Base-by-base conservation (phyloP, 2,329 filamentous ascomycete species). In the Ceratocystis variospora region DNA sequence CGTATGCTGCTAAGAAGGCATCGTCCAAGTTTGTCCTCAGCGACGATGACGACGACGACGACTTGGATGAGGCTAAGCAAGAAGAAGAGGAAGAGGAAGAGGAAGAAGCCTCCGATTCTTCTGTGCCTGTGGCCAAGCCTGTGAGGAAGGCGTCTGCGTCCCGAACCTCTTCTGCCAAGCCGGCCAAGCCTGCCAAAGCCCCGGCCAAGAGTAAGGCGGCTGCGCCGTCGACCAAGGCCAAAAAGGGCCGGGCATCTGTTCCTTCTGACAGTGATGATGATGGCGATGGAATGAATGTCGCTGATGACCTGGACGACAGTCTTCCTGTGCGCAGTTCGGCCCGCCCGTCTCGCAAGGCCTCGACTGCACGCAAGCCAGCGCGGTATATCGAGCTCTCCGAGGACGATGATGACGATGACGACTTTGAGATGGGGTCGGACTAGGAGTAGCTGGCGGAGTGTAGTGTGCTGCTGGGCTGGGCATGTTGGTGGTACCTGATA, bases 1-100 rank as follows among this genome's bases (percentile, higher is more conserved):
- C 83, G 1, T 84, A 83, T 69, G 80, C 81, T 4, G 78, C 79
- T n/a, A 81, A 79, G 71, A 78, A 81, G 71, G 73, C 71, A 22
- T 70, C 72, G 61, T 75, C 74, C 71, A 75, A 75, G 70, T 74
- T 71, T n/a, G 70, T 68, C 55, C 72, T 73, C 61, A 72, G 72
- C 67, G 74, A 76, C 3, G 76, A 78, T 44, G 78, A 80, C 45
- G 28, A 28, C 28, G 28, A 28, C 3, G 76, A 78, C 45, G 78
- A 80, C 45, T 74, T 72, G 17, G 79, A 79, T 25, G 76, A 79
- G 1, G 76, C 74, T 19, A 70, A 74, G 71, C 74, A 72, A 2
- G 33, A 61, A 12, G 62, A 67, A n/a, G 33, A 57, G 25, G 25
- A 28, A 4, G 25, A 28, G 25, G 25, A 25, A 12, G 33, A 61